A percentile compares a stretch with the other conserved stretches of the same genome.
These are phyloP conservation scores for Wickerhamiella galacta DNA, from an alignment of 805 yeast genomes.

Conservation along the genomic window DNA sequence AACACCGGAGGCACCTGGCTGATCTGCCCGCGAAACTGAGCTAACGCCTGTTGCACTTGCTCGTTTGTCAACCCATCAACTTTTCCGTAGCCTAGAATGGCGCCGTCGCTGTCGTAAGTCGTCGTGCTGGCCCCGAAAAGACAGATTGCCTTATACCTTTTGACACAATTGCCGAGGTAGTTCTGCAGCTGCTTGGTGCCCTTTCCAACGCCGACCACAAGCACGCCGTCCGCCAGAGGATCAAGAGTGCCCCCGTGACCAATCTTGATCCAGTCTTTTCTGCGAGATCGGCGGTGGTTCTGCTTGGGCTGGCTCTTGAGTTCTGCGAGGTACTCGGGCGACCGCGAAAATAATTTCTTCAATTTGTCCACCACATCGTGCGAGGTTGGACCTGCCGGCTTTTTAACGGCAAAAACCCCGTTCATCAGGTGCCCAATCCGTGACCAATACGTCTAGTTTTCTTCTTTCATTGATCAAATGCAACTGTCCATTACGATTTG, in stretches of 20 bases:
- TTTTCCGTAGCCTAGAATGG: constrained; percentile 42
- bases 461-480: no score
- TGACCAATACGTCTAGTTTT: not conserved
- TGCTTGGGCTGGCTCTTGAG: constrained; percentile 9
- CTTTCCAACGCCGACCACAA: constrained; percentile 74
- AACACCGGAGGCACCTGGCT: constrained; percentile 89
- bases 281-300: constrained; percentile 2
- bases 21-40: constrained; percentile 58
- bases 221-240: constrained; percentile 87
- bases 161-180: constrained; percentile 57
- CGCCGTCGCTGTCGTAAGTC: constrained; percentile 88
- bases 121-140: constrained; percentile 81
- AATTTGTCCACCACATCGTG: constrained; percentile 52
- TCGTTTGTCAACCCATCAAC: constrained; percentile 37
- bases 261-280: constrained; percentile 41
- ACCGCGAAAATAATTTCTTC: constrained; percentile 43
- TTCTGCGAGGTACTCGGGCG: constrained; percentile 36
- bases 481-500: no score
- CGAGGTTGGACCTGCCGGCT: constrained; percentile 76
- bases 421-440: constrained; percentile 36
- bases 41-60: constrained; percentile 31
- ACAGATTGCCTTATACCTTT: constrained; percentile 71
- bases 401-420: constrained; percentile 82
- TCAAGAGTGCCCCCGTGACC: constrained; percentile 99
- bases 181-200: constrained; percentile 73